Base-by-base conservation (phyloP, 2,329 filamentous ascomycete genomes). In the Didymella keratinophila region DNA sequence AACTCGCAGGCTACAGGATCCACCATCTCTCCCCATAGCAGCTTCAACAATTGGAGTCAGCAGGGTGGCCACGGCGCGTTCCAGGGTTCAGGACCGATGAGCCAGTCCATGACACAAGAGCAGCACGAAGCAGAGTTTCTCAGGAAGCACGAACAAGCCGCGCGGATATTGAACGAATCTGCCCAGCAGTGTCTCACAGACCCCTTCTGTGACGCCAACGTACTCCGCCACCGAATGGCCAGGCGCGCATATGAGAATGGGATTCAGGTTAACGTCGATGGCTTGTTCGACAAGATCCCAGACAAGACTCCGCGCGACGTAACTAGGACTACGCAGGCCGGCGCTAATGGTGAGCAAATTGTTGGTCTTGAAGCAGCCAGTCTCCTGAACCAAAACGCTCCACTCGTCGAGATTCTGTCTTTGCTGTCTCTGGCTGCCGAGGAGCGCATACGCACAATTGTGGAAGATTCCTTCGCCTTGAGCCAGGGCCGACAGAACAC, bases 371-470 rank as follows among this genome's bases (percentile, higher is more conserved):
- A 76, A 42, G 72, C 76, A 51, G 68, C 78, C 64, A 92, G 90
- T 52, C 85, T 96, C 36, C 85, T 95, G 0, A 87, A 89, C 34
- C 74, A 78, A 20, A 90, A 93, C 42, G 87, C 91, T 1, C 87
- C 86, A 52, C 81, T 97, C 32, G 89, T 90, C 14, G 93, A 97
- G 61, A 90, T 97, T 65, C 79, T 97, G 43, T 90, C 91, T 25
- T 82, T 97, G 16, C 75, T 97, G 57, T 95, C 92, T 6, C 84
- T 97, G 56, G 91, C 91, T 18, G 88, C 92, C 10, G 92, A 94
- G 72, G 90, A 96, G 67, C 86, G 92, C 27, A 68, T 97, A 36
- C 84, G 91, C 52, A 86, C 87, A 12, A 78, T 97, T 28, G 72
- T 97, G 3, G 90, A 93, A 70, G 93, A 97, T 68, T 88, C 92